These are phyloP conservation scores for Acacia pycnantha DNA, from an alignment of 331 rosid genomes.

Conservation along the genomic window DNA sequence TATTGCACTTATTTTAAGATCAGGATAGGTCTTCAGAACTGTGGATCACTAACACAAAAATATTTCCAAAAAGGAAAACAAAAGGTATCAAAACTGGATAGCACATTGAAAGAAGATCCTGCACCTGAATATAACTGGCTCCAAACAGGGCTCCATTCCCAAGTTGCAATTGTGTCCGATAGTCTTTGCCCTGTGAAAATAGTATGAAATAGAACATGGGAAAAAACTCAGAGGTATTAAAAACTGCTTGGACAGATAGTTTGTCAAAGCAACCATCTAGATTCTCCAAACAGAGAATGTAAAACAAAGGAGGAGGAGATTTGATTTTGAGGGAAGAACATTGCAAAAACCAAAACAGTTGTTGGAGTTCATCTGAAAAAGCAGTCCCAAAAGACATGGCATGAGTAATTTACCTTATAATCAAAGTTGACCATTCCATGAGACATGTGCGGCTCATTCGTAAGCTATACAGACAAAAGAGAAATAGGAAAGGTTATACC, in stretches of 20 bases:
- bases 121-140: constrained; percentile 94
- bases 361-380: neutral
- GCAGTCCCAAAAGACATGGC: neutral
- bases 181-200: constrained; percentile 77
- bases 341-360: neutral
- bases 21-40: neutral
- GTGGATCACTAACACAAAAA: neutral
- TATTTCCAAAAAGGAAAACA: neutral
- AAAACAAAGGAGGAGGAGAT: neutral
- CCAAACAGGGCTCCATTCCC: constrained; percentile 95
- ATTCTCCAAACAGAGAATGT: neutral
- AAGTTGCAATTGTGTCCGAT: constrained; percentile 78
- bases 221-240: neutral
- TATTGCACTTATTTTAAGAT: neutral
- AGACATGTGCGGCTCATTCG: constrained; percentile 97
- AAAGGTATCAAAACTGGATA: neutral
- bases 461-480: constrained; percentile 53
- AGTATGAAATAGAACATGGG: neutral
- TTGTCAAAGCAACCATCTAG: neutral
- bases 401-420: constrained; percentile 63
- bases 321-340: neutral
- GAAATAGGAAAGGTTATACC: neutral
- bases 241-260: neutral
- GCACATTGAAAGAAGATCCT: constrained; percentile 7
- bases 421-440: constrained; percentile 93